A percentile compares a stretch with the other conserved stretches of the same genome.
Evolutionary conservation across 108 stramenopile species (phyloP).

Genomic region (Nannochloropsis granulata): DNA sequence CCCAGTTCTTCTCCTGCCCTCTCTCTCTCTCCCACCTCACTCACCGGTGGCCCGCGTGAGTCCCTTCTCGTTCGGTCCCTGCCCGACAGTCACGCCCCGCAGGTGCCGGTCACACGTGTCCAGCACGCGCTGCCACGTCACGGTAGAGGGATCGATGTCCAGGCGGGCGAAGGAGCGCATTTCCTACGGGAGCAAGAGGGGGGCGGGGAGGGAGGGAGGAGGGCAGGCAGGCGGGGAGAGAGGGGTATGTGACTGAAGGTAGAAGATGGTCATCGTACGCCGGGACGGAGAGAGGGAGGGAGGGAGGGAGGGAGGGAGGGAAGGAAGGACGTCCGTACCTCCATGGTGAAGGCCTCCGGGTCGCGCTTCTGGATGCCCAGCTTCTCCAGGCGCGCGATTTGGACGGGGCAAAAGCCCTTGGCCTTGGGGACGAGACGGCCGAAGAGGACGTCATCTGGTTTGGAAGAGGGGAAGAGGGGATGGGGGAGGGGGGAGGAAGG

Average conservation of each 20-base stretch:
- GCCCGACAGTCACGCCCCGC: constrained; percentile 58
- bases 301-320: not conserved
- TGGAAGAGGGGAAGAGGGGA: not conserved
- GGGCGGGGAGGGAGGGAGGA: not conserved
- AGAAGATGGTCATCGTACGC: too few species aligned
- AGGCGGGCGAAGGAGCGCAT: constrained; percentile 33
- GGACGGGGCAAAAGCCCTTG: constrained; percentile 49
- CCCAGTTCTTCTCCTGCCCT: constrained; percentile 6
- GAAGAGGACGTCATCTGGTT: constrained; percentile 70
- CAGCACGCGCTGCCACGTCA: constrained; percentile 93
- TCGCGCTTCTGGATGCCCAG: constrained; percentile 62
- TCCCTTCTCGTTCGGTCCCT: constrained; percentile 65
- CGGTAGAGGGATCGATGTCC: constrained; percentile 77
- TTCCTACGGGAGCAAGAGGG: not conserved
- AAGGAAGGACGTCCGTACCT: constrained; percentile 60
- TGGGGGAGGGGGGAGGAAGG: not conserved
- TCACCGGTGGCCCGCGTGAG: constrained; percentile 28
- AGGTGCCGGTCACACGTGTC: constrained; percentile 95
- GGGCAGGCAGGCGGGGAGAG: not conserved
- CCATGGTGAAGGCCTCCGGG: constrained; percentile 63
- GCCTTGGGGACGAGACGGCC: constrained; percentile 52
- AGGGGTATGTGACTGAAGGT: too few species aligned
- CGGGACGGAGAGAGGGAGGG: too few species aligned
- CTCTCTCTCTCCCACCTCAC: not conserved
- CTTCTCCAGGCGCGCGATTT: constrained; percentile 64